phyloP scores from a whole-genome alignment of 2,329 filamentous ascomycete genomes.

The Colletotrichum eleusines region DNA sequence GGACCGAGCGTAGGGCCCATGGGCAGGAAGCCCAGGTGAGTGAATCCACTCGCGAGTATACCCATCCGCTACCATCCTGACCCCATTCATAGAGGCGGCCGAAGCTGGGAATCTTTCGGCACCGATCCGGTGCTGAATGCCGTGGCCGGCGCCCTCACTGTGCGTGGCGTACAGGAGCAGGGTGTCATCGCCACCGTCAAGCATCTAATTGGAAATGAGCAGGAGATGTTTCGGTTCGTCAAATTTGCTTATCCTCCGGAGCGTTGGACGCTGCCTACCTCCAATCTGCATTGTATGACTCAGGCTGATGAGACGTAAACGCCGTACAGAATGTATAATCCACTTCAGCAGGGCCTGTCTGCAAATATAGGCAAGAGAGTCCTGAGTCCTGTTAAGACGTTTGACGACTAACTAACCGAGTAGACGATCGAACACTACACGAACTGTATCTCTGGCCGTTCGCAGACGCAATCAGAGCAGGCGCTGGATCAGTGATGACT shows the following conservation, averaged over 20 bases:
- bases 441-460: slow-evolving; percentile 92
- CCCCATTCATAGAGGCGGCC: slow-evolving; percentile 65
- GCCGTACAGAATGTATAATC: slow-evolving; percentile 71
- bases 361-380: slow-evolving; percentile 76
- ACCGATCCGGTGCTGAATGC: slow-evolving; percentile 80
- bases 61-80: not conserved
- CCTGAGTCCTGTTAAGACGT: not conserved
- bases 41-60: too few species aligned
- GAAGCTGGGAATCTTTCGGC: slow-evolving; percentile 83
- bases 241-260: too few species aligned
- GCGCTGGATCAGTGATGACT: slow-evolving; percentile 88
- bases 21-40: slow-evolving; percentile 47
- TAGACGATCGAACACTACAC: slow-evolving; percentile 75
- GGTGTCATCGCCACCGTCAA: slow-evolving; percentile 69
- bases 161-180: slow-evolving; percentile 75
- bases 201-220: slow-evolving; percentile 68
- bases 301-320: too few species aligned
- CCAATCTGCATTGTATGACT: too few species aligned
- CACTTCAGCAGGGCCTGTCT: slow-evolving; percentile 66
- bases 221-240: slow-evolving; percentile 69
- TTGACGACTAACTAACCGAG: slow-evolving; percentile 41
- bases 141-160: slow-evolving; percentile 81
- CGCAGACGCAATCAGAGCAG: slow-evolving; percentile 81
- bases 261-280: too few species aligned
- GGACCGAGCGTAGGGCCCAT: slow-evolving; percentile 79